phyloP scores from a whole-genome alignment of 2,329 filamentous ascomycete genomes.

The Penicillium hordei region DNA sequence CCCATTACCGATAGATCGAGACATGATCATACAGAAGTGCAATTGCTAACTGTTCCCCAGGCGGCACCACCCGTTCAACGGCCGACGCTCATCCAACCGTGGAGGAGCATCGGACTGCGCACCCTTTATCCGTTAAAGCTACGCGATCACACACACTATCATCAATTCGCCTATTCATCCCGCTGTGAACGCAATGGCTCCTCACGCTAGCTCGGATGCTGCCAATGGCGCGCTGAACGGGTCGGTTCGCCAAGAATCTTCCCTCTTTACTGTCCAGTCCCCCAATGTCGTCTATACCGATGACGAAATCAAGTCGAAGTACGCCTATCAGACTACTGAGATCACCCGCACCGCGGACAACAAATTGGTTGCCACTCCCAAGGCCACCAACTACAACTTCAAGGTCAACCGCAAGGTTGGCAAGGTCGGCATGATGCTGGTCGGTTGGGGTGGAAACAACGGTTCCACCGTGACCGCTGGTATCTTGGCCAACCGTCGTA shows the following conservation, averaged over 20 bases:
- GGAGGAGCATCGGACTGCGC: conserved; percentile 71
- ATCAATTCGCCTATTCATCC: conserved; percentile 37
- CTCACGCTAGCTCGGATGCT: conserved; percentile 72
- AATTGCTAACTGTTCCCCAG: conserved; percentile 49
- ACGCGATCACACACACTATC: conserved; percentile 39
- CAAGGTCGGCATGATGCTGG: conserved; percentile 94
- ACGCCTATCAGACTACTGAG: conserved; percentile 92
- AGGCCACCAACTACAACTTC: conserved; percentile 93
- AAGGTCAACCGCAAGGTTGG: conserved; percentile 92
- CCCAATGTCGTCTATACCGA: conserved; percentile 92
- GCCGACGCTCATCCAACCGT: conserved; percentile 87
- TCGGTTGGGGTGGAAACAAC: conserved; percentile 98
- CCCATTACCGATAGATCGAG: not conserved
- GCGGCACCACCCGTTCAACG: conserved; percentile 93
- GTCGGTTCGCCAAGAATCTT: conserved; percentile 44
- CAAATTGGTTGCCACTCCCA: conserved; percentile 78
- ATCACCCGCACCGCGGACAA: conserved; percentile 71
- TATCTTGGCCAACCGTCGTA: conserved; percentile 90
- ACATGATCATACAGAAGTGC: not conserved
- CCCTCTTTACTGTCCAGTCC: conserved; percentile 81
- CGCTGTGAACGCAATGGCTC: conserved; percentile 70
- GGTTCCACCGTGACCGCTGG: conserved; percentile 95
- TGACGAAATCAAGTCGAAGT: conserved; percentile 84
- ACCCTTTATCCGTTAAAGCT: conserved; percentile 47
- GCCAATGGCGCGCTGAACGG: conserved; percentile 57